Evolutionary conservation across 352 stramenopile species (phyloP).

Genomic region (Globisporangium acanthophoron): DNA sequence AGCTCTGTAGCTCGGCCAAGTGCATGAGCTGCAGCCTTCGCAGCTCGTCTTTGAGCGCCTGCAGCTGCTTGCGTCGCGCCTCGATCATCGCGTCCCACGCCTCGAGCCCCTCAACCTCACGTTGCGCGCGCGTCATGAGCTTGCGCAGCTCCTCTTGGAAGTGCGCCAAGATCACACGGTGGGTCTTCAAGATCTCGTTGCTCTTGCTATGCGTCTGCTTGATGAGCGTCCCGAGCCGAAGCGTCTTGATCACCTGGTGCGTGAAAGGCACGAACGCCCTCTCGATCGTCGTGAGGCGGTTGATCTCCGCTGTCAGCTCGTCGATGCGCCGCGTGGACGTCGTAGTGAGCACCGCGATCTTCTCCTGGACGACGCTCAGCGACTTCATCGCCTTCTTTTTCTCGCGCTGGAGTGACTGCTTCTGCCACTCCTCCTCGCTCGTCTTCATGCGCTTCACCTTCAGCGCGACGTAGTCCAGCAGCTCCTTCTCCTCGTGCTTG

Average conservation of each 20-base stretch:
- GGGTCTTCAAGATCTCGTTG: slow-evolving; percentile 32
- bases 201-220: slow-evolving; percentile 31
- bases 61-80: slow-evolving; percentile 49
- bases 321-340: slow-evolving; percentile 50
- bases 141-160: slow-evolving; percentile 59
- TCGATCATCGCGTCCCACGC: slow-evolving; percentile 67
- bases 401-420: slow-evolving; percentile 74
- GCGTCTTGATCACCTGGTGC: slow-evolving; percentile 54
- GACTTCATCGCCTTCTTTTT: slow-evolving; percentile 76
- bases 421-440: slow-evolving; percentile 78
- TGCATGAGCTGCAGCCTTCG: slow-evolving; percentile 49
- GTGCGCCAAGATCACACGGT: slow-evolving; percentile 37
- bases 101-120: slow-evolving; percentile 51
- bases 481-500: slow-evolving; percentile 53
- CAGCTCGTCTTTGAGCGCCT: slow-evolving; percentile 54
- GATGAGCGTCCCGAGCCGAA: slow-evolving; percentile 36
- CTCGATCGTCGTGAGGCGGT: slow-evolving; percentile 52
- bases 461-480: slow-evolving; percentile 69
- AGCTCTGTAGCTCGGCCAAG: slow-evolving; percentile 51
- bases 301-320: slow-evolving; percentile 62
- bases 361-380: slow-evolving; percentile 46
- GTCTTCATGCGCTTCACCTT: slow-evolving; percentile 75
- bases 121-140: slow-evolving; percentile 40
- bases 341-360: slow-evolving; percentile 29
- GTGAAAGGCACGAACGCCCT: slow-evolving; percentile 75